These are phyloP conservation scores for Boletus rubropictus DNA, from an alignment of 768 basidiomycete genomes.

Conservation along the genomic window DNA sequence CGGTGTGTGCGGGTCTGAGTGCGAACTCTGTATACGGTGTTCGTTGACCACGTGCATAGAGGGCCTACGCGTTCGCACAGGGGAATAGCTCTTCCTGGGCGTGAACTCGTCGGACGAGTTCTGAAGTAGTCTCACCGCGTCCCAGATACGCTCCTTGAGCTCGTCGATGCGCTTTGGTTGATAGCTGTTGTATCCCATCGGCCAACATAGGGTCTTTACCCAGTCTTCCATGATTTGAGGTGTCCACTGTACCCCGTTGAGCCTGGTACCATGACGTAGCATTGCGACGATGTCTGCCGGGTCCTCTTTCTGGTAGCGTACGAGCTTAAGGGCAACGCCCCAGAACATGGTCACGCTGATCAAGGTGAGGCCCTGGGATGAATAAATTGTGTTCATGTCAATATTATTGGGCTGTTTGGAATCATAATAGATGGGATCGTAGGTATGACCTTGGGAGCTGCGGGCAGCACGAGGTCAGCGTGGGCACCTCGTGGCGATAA, in stretches of 20 bases:
- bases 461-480: slow-evolving; percentile 2
- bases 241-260: slow-evolving; percentile 53
- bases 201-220: slow-evolving; percentile 52
- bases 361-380: slow-evolving; percentile 47
- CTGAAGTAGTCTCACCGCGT: slow-evolving; percentile 40
- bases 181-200: slow-evolving; percentile 56
- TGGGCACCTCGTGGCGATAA: slow-evolving; percentile 1
- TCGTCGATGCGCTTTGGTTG: slow-evolving; percentile 39
- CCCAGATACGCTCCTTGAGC: slow-evolving; percentile 46
- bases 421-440: slow-evolving; percentile 59
- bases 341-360: slow-evolving; percentile 66
- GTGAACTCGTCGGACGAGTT: slow-evolving; percentile 15
- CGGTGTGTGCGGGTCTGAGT: neutral
- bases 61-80: slow-evolving; percentile 1
- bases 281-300: slow-evolving; percentile 62
- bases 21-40: neutral
- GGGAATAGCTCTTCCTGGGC: neutral
- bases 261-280: slow-evolving; percentile 52
- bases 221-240: slow-evolving; percentile 48
- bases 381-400: slow-evolving; percentile 51
- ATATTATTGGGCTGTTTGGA: slow-evolving; percentile 48
- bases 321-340: slow-evolving; percentile 68
- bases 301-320: slow-evolving; percentile 59
- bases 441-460: slow-evolving; percentile 27
- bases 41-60: slow-evolving; percentile 10